Evolutionary conservation across 306 rosid species (phyloP).

Genomic region (Castanea mollissima): DNA sequence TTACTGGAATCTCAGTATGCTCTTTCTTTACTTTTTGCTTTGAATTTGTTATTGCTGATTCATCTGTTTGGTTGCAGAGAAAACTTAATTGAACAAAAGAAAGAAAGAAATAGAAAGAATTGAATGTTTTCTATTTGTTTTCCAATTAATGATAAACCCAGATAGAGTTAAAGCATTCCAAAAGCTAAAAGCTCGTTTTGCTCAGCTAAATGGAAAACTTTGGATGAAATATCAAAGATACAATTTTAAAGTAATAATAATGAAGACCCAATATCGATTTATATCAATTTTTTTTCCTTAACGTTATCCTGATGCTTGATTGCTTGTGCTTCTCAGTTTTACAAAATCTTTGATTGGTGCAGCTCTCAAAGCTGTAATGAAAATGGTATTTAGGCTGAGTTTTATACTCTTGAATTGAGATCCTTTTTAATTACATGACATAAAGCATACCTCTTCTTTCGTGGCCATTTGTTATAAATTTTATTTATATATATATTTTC

Average conservation of each 20-base stretch:
- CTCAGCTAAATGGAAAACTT: not conserved
- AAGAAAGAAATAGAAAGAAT: not conserved
- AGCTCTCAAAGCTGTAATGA: not conserved
- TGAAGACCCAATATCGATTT: not conserved
- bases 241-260: not conserved
- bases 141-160: not conserved
- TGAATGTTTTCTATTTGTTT: not conserved
- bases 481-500: not conserved
- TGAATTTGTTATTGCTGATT: not conserved
- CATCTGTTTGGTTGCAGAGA: not conserved
- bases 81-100: not conserved
- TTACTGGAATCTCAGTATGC: not conserved
- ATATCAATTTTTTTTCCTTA: not conserved
- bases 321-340: not conserved
- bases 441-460: not conserved
- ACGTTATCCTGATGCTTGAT: not conserved
- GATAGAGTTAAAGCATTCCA: not conserved
- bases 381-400: not conserved
- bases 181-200: not conserved
- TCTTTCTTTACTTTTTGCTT: not conserved
- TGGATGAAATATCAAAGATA: not conserved
- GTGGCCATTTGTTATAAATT: not conserved
- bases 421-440: not conserved
- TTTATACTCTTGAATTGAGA: not conserved
- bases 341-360: conserved; percentile 1